Evolutionary conservation across 257 asterid species (phyloP).

Genomic region (Haberlea rhodopensis): DNA sequence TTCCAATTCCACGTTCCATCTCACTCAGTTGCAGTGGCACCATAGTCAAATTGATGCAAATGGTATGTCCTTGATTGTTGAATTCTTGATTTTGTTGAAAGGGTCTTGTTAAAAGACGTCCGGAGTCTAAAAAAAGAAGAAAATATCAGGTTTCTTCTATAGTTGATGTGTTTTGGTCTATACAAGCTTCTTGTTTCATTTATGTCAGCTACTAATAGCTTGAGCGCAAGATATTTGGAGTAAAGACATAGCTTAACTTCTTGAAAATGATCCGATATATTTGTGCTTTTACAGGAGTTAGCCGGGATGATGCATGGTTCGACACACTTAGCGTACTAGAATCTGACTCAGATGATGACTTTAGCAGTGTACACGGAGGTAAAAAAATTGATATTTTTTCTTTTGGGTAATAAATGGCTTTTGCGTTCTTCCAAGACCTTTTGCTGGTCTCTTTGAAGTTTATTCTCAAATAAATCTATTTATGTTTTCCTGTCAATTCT

Average conservation of each 20-base stretch:
- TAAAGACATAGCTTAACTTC: slow-evolving; percentile 1
- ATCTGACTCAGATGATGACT: slow-evolving; percentile 84
- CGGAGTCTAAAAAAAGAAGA: neutral
- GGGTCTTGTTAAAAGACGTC: neutral
- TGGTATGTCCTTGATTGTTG: slow-evolving; percentile 36
- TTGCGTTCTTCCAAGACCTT: neutral
- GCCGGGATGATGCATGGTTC: slow-evolving; percentile 77
- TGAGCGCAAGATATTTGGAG: slow-evolving; percentile 1
- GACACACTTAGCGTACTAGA: slow-evolving; percentile 75
- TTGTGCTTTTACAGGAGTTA: slow-evolving; percentile 45
- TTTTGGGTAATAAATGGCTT: neutral
- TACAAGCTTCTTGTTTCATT: neutral
- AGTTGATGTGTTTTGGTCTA: neutral
- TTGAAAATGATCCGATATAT: slow-evolving; percentile 6
- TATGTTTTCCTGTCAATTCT: neutral
- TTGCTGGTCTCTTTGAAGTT: neutral
- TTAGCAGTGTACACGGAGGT: slow-evolving; percentile 71
- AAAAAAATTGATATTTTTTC: neutral
- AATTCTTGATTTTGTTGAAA: neutral
- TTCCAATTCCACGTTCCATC: slow-evolving; percentile 66
- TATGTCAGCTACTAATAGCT: neutral
- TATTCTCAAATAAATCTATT: no score
- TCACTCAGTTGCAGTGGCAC: slow-evolving; percentile 84
- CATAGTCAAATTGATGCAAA: slow-evolving; percentile 63
- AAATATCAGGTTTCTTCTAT: neutral